Evolutionary conservation across 1,284 basidiomycete genomes (phyloP), one percentile per base, ranked within the genome.

Genomic region (Caloboletus inedulis): DNA sequence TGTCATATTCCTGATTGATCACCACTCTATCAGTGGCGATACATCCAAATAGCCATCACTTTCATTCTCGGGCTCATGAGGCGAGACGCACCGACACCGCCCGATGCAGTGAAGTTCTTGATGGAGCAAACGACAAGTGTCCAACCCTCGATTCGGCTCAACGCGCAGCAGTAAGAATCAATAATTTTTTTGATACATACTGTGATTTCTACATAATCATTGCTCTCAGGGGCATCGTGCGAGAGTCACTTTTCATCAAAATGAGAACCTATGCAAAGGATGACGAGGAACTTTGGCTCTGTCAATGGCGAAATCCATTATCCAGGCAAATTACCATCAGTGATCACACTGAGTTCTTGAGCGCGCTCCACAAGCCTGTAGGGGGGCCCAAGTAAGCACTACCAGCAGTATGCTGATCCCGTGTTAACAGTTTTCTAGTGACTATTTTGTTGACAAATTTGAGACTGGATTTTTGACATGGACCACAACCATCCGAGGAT

Each of bases 401-500:
- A 16, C n/a, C 21, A 30, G 10, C 19, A 14, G 33, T n/a, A 23
- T 40, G 25, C 23, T 7, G 10, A 18, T 10, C 21, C 21, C 3
- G 4, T 44, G 12, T n/a, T 69, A 23, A 66, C 27, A 12, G 3
- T 25, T 50, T 52, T 43, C 14, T 54, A 80, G 76, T 27, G 73
- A 77, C 36, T 69, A 76, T 43, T 86, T 85, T 59, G 72, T 89
- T 9, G 96, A 98, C 74, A 91, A 94, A 66, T 74, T 88, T 21
- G 73, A 77, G 43, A 90, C 88, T 2, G 96, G 95, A 1, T 98
- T 96, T 79, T 72, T 98, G 47, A 76, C 85, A 1, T 98, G 95
- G 94, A 77, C 83, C 33, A 72, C 82, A 43, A 77, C 75, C 35
- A 76, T 94, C 52, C 85, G 87, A 63, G 91, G 81, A 30, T 93